Evolutionary conservation across 1,284 basidiomycete genomes (phyloP), one percentile per base, ranked within the genome.

Genomic region (Heterobasidion occidentale): DNA sequence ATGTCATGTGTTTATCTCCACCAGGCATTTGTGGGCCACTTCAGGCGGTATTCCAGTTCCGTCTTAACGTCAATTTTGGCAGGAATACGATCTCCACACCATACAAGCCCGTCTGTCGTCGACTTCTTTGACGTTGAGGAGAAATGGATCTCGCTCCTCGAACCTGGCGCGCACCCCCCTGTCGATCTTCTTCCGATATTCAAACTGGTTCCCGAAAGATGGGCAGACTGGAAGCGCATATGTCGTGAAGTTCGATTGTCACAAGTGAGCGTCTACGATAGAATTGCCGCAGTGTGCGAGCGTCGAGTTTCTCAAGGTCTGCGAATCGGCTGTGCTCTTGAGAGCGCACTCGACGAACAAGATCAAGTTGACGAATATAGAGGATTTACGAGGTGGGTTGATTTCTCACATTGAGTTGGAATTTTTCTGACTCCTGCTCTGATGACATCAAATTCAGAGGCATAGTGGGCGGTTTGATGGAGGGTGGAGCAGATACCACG

Each of bases 101-200:
- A 64, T 54, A 59, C 63, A 20, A 64, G 63, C 38, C 55, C 51
- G 1, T 63, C 66, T 27, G 59, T 64, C 14, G 57, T 59, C 38
- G 61, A 59, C 27, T 68, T 70, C 53, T 67, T 64, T 55, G 56
- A 68, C 9, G 60, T 58, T 19, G 58, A 64, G 34, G 62, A 68
- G 42, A 59, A 63, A 19, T 69, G 64, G 64, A 65, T 65, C 48
- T 53, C 61, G 27, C 55, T 65, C 7, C 59, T 69, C 45, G 67
- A 55, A 50, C 67, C 68, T 9, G 70, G 70, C 49, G 59, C 65
- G 27, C 63, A 66, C 34, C 68, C 73, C 9, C 70, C 71, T 15
- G 54, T 73, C 15, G 70, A 72, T 52, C 54, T 71, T 8, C 54
- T 73, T 44, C 71, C 71, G 8, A 60, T 69, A 53, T 64, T 72